Evolutionary conservation across 495 filamentous ascomycete species (phyloP).

Genomic region (Penicillium samsonianum): DNA sequence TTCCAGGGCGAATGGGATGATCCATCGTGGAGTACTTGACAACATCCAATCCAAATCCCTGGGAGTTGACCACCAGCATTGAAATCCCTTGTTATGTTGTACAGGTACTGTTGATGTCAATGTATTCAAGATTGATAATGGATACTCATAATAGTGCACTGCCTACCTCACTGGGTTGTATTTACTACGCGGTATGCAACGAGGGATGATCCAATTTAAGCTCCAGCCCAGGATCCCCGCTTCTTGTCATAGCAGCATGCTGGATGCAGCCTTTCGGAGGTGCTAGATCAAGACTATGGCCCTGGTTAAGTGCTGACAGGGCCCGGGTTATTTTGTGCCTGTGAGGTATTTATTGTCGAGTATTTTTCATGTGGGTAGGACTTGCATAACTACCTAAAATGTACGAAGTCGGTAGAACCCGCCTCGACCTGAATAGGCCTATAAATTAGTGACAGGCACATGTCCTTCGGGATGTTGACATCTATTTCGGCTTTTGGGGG

Average conservation of each 20-base stretch:
- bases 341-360: slow-evolving; percentile 3
- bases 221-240: slow-evolving; percentile 10
- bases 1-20: slow-evolving; percentile 1
- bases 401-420: neutral
- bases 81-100: neutral
- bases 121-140: slow-evolving; percentile 22
- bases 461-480: neutral
- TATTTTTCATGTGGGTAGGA: neutral
- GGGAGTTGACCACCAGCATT: neutral
- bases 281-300: slow-evolving; percentile 20
- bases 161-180: neutral
- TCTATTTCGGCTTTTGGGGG: neutral
- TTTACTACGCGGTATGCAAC: neutral
- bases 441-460: neutral
- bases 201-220: slow-evolving; percentile 1
- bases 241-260: slow-evolving; percentile 1
- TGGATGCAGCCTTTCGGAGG: neutral
- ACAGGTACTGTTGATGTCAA: slow-evolving; percentile 8
- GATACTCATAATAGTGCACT: slow-evolving; percentile 12
- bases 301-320: slow-evolving; percentile 21
- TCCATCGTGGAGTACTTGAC: slow-evolving; percentile 12
- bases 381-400: neutral
- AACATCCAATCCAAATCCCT: slow-evolving; percentile 1
- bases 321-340: neutral
- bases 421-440: neutral